Evolutionary conservation across 2,329 filamentous ascomycete species (phyloP), one percentile per base, ranked within the genome.

Genomic region (Pseudocercospora fuligena): DNA sequence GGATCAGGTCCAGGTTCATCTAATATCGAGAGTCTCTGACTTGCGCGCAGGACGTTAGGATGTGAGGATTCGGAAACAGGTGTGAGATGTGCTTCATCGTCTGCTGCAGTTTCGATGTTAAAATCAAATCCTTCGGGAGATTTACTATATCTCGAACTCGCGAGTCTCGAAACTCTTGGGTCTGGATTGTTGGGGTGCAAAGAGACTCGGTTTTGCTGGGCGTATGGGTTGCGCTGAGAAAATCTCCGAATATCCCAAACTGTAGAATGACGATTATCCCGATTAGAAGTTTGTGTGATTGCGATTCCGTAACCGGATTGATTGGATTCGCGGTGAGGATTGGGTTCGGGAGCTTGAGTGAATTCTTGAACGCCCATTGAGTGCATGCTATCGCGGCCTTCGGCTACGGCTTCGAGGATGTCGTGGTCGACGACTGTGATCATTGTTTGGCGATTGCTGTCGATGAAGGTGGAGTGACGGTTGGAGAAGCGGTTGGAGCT

Each of bases 241-340:
- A 46, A 47, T 4, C 57, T 36, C 12, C 57, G 57, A 6, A 19
- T 60, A 12, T 60, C 57, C 57, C 33, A 46, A 23, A 36, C 33
- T 54, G 31, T 53, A n/a, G 60, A 60, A 33, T 66, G 64, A 7
- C 60, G 64, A 16, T 61, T 56, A 5, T 56, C 51, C 27, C 5
- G 21, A 21, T 25, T 25, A 2, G 47, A 27, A 21, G 47, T 51
- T 25, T 51, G 21, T 21, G 47, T 51, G 19, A 51, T 51, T 12
- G 47, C 47, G 21, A 51, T 51, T 12, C 47, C 47, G 21, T 51
- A 58, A 31, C 29, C 54, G 54, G 54, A 58, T 58, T 33, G 54
- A 8, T 58, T 40, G 25, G 14, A 40, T 40, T 58, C 29, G 29
- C 33, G 25, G 33, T 58, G 7, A 16, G 29, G n/a, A 31, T 23